phyloP scores from a whole-genome alignment of 805 yeast genomes.

The Lipomyces lipofer region DNA sequence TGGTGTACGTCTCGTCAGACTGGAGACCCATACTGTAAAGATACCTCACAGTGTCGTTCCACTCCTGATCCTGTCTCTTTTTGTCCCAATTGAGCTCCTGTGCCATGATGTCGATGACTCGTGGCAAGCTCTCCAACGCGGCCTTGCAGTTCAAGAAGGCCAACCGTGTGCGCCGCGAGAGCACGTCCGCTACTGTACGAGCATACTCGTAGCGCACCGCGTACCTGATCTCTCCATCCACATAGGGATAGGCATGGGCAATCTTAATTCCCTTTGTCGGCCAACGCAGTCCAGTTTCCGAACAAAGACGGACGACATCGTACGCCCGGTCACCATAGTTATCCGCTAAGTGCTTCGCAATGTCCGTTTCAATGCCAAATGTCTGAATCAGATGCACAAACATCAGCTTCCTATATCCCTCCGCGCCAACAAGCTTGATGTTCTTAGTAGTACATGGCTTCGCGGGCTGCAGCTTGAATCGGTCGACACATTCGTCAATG shows the following conservation, averaged over 20 bases:
- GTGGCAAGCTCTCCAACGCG: conserved; percentile 77
- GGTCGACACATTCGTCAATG: conserved; percentile 65
- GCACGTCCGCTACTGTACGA: conserved; percentile 83
- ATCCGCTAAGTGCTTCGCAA: conserved; percentile 78
- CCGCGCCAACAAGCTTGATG: conserved; percentile 73
- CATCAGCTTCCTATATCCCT: conserved; percentile 70
- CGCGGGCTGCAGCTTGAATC: conserved; percentile 47
- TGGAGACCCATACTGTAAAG: conserved; percentile 44
- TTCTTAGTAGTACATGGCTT: conserved; percentile 45
- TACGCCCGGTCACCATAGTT: conserved; percentile 88
- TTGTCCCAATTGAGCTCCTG: conserved; percentile 73
- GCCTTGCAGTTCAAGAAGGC: conserved; percentile 88
- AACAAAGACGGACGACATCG: conserved; percentile 60
- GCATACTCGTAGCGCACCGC: conserved; percentile 80
- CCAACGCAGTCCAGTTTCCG: conserved; percentile 34
- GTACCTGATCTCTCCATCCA: conserved; percentile 82
- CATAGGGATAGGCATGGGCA: conserved; percentile 76
- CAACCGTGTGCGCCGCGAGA: conserved; percentile 89
- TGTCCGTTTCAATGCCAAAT: conserved; percentile 66
- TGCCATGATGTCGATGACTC: conserved; percentile 83
- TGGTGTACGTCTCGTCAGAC: conserved; percentile 16
- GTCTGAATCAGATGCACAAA: conserved; percentile 78
- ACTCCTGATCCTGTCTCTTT: conserved; percentile 55
- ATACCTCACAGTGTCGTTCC: conserved; percentile 40
- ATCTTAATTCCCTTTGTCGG: conserved; percentile 40